A percentile compares a stretch with the other conserved stretches of the same genome.
Conservation (phyloP, 2,329 filamentous ascomycete species). For the Sarocladiaceae sp. region DNA sequence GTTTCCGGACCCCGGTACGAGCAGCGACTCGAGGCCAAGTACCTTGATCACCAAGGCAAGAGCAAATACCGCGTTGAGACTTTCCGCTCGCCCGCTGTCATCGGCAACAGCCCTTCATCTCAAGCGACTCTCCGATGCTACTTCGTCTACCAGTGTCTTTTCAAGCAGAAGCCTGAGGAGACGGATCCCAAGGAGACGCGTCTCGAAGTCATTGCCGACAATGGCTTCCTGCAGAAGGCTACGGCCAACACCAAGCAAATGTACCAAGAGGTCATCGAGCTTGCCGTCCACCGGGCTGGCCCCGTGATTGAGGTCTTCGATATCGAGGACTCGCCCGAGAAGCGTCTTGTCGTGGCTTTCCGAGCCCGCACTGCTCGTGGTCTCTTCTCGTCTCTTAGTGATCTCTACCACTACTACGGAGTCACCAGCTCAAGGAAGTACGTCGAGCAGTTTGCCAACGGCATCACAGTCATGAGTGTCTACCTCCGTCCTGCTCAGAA, state of each 20-base stretch:
- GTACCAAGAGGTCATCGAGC: constrained; percentile 89
- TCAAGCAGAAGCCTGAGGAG: constrained; percentile 67
- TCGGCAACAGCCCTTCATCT: constrained; percentile 63
- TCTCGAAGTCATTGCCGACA: constrained; percentile 87
- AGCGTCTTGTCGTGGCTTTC: constrained; percentile 91
- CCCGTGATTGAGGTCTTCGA: constrained; percentile 98
- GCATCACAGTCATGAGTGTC: constrained; percentile 93
- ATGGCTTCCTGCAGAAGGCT: constrained; percentile 91
- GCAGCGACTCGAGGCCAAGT: constrained; percentile 89
- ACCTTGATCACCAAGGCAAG: constrained; percentile 74
- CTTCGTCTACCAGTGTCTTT: constrained; percentile 97
- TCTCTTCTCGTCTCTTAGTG: constrained; percentile 90
- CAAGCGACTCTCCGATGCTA: constrained; percentile 91
- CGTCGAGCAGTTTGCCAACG: constrained; percentile 97
- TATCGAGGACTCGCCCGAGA: constrained; percentile 85
- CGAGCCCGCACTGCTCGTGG: constrained; percentile 88
- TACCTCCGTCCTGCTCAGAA: constrained; percentile 75
- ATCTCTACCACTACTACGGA: constrained; percentile 98
- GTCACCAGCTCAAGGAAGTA: constrained; percentile 96
- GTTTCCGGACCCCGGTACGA: constrained; percentile 86
- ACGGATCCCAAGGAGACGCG: constrained; percentile 77
- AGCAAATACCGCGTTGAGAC: constrained; percentile 91
- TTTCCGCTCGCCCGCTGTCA: constrained; percentile 82
- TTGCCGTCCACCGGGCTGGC: constrained; percentile 78
- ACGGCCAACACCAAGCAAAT: constrained; percentile 93